These are phyloP conservation scores for Candida freyschussii DNA, from an alignment of 1,139 yeast species.

Conservation along the genomic window DNA sequence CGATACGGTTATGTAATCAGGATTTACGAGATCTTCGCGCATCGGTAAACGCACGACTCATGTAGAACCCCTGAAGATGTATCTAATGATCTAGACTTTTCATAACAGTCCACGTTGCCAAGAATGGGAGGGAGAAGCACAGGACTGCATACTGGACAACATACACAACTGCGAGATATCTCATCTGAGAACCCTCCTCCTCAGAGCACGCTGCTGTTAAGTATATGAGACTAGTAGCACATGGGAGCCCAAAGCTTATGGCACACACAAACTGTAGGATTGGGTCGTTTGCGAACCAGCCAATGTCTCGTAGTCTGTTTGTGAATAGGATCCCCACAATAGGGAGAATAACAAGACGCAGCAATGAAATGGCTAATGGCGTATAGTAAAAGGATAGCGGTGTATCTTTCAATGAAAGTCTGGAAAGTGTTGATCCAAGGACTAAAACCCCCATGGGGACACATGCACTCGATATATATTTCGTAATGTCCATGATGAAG, in stretches of 20 bases:
- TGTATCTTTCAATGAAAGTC: constrained; percentile 68
- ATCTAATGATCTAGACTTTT: no score
- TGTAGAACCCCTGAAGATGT: no score
- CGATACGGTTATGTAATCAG: no score
- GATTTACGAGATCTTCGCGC: no score
- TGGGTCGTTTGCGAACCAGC: constrained; percentile 41
- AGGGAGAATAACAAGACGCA: constrained; percentile 52
- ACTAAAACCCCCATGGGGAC: constrained; percentile 82
- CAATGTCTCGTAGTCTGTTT: constrained; percentile 32
- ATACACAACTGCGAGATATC: constrained; percentile 70
- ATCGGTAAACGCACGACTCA: no score
- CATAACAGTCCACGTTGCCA: no score
- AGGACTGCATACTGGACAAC: constrained; percentile 63
- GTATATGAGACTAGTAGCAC: constrained; percentile 80
- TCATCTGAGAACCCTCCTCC: constrained; percentile 65
- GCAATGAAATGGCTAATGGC: constrained; percentile 38
- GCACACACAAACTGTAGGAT: constrained; percentile 53
- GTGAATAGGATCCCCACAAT: constrained; percentile 56
- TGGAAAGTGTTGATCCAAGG: constrained; percentile 81
- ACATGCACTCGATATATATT: constrained; percentile 79
- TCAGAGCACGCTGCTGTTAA: constrained; percentile 75
- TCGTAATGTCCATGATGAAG: constrained; percentile 73
- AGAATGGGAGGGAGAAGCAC: constrained; percentile 57
- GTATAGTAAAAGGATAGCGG: constrained; percentile 45
- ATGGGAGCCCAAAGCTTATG: constrained; percentile 74